Conservation (phyloP, 2,329 filamentous ascomycete genomes). For the Arthrobotrys megalospora region DNA sequence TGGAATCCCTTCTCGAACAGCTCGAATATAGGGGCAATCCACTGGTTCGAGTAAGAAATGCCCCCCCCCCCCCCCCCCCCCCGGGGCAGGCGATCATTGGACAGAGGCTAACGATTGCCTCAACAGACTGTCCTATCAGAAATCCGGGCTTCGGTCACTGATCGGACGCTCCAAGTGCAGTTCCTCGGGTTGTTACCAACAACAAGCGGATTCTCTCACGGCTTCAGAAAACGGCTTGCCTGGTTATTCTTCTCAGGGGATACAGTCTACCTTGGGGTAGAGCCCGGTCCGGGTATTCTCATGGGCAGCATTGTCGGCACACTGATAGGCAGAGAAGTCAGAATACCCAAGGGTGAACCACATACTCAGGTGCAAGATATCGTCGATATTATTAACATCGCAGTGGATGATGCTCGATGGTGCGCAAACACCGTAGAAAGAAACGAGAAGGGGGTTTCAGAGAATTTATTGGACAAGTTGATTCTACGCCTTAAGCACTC, state of each 20-base stretch:
- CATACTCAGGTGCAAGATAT: constrained; percentile 78
- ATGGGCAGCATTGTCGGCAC: constrained; percentile 69
- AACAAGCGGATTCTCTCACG: constrained; percentile 71
- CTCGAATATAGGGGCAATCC: constrained; percentile 68
- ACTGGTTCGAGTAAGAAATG: not conserved
- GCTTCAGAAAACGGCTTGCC: constrained; percentile 78
- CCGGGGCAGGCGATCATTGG: no score
- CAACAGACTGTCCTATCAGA: constrained; percentile 70
- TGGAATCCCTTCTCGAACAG: constrained; percentile 65
- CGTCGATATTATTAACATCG: constrained; percentile 79
- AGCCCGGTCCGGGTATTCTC: constrained; percentile 68
- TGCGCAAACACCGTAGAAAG: constrained; percentile 61
- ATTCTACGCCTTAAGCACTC: constrained; percentile 64
- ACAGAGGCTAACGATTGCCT: constrained; percentile 4
- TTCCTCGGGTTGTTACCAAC: constrained; percentile 75
- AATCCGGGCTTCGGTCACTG: constrained; percentile 71
- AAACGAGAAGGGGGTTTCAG: constrained; percentile 64
- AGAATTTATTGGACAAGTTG: constrained; percentile 34
- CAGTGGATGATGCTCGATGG: constrained; percentile 76
- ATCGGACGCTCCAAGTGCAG: constrained; percentile 72
- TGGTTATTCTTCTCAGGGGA: constrained; percentile 74
- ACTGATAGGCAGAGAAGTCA: constrained; percentile 71
- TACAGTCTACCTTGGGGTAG: constrained; percentile 61
- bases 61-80: not conserved
- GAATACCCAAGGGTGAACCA: constrained; percentile 72